Evolutionary conservation across 805 yeast species (phyloP).

Genomic region (Cyberlindnera meyerae): DNA sequence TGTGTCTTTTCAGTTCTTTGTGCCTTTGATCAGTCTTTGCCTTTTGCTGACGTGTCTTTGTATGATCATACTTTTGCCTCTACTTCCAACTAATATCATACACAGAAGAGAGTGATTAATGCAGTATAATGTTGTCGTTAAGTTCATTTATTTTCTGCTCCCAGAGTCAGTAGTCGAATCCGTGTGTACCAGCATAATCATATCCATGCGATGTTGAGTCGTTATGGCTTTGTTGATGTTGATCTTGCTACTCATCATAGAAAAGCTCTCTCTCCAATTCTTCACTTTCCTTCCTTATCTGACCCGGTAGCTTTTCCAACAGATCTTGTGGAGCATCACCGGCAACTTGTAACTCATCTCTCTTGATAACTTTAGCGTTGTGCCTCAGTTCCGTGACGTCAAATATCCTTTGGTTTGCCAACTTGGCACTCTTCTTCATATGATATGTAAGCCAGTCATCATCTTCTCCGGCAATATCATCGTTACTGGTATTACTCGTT

Average conservation of each 20-base stretch:
- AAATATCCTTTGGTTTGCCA: constrained; percentile 17
- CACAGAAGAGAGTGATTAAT: no score
- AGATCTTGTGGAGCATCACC: constrained; percentile 18
- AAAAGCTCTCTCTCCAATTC: constrained; percentile 1
- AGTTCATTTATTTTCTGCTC: no score
- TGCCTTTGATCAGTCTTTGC: no score
- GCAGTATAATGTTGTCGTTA: no score
- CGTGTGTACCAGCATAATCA: no score
- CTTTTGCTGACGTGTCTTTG: no score
- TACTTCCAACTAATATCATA: background rate
- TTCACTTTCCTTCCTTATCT: constrained; percentile 2
- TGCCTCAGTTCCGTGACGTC: constrained; percentile 20
- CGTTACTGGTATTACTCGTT: background rate
- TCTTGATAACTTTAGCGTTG: background rate
- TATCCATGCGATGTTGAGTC: background rate
- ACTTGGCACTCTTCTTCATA: constrained; percentile 26
- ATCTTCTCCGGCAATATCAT: constrained; percentile 15
- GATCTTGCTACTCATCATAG: background rate
- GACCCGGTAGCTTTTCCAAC: constrained; percentile 16
- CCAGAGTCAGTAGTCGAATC: no score
- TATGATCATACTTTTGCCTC: background rate
- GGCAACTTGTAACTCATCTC: constrained; percentile 14
- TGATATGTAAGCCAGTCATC: constrained; percentile 35
- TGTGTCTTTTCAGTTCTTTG: constrained; percentile 1
- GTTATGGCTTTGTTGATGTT: background rate